Evolutionary conservation across 306 rosid species (phyloP).

Genomic region (Quercus bicolor): DNA sequence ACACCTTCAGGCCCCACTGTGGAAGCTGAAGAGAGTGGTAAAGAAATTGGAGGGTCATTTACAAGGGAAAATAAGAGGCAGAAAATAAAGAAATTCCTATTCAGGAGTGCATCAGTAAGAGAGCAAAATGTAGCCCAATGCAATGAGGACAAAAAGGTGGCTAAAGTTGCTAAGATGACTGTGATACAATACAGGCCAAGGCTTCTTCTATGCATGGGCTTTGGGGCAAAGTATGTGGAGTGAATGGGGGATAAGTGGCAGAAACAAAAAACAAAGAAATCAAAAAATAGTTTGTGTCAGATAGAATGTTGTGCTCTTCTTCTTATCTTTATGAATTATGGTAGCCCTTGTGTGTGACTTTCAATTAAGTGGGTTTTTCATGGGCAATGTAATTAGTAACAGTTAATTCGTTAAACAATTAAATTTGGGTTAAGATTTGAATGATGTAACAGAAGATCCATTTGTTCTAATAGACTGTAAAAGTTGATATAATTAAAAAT

Average conservation of each 20-base stretch:
- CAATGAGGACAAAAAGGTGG: constrained; percentile 19
- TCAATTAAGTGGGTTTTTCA: neutral
- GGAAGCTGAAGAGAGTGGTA: constrained; percentile 23
- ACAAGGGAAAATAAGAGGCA: constrained; percentile 33
- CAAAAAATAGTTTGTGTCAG: neutral
- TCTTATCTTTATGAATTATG: neutral
- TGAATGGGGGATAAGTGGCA: constrained; percentile 5
- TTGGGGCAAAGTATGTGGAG: constrained; percentile 19
- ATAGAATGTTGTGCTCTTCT: neutral
- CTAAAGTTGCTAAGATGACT: constrained; percentile 32
- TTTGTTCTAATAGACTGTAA: too few relatives aligned
- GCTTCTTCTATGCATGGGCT: constrained; percentile 50
- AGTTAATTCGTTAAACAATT: too few relatives aligned
- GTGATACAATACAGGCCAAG: constrained; percentile 41
- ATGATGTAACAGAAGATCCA: too few relatives aligned
- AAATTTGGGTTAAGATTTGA: too few relatives aligned
- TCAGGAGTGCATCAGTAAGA: constrained; percentile 22
- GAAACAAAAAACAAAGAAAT: neutral
- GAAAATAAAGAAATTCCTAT: constrained; percentile 33
- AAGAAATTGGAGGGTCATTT: constrained; percentile 25
- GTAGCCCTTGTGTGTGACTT: neutral
- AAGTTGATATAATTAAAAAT: too few relatives aligned
- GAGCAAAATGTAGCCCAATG: constrained; percentile 23
- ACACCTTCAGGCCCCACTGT: constrained; percentile 9
- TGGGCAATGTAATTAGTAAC: neutral